phyloP scores from a whole-genome alignment of 2,329 filamentous ascomycete species.

The Annulohypoxylon truncatum region DNA sequence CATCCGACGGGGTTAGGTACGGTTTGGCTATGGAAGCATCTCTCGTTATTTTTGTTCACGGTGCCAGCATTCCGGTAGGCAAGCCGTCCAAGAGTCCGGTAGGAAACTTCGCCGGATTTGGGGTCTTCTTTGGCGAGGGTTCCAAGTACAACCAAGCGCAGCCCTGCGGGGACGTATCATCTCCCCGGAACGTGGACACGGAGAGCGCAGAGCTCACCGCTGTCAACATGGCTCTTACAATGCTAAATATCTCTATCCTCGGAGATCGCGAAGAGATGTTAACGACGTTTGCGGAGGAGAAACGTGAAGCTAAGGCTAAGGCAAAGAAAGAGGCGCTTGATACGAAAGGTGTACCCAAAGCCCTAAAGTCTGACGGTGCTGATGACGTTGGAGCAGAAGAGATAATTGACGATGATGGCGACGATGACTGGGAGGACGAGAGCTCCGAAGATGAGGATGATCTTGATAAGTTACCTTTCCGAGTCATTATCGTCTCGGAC shows the following conservation, averaged over 20 bases:
- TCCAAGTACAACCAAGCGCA: background rate
- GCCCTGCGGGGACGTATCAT: background rate
- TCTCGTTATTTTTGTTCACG: background rate
- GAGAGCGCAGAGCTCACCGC: background rate
- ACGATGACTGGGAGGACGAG: background rate
- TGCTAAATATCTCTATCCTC: background rate
- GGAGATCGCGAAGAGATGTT: background rate
- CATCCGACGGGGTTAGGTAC: background rate
- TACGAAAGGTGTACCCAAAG: background rate
- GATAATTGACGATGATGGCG: background rate
- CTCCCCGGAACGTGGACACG: background rate
- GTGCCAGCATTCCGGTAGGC: background rate
- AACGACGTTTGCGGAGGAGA: background rate
- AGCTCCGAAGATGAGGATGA: background rate
- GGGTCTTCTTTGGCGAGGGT: slow-evolving; percentile 5
- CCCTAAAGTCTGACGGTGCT: background rate
- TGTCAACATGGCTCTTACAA: background rate
- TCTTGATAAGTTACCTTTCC: slow-evolving; percentile 4
- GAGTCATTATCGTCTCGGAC: slow-evolving; percentile 18
- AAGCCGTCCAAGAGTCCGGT: background rate
- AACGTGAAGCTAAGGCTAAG: background rate
- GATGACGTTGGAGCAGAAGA: background rate
- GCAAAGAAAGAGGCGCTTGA: background rate
- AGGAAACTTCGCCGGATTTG: background rate
- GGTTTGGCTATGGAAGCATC: background rate